Base-by-base conservation (phyloP, 257 asterid species). In the Solanum sitiens region DNA sequence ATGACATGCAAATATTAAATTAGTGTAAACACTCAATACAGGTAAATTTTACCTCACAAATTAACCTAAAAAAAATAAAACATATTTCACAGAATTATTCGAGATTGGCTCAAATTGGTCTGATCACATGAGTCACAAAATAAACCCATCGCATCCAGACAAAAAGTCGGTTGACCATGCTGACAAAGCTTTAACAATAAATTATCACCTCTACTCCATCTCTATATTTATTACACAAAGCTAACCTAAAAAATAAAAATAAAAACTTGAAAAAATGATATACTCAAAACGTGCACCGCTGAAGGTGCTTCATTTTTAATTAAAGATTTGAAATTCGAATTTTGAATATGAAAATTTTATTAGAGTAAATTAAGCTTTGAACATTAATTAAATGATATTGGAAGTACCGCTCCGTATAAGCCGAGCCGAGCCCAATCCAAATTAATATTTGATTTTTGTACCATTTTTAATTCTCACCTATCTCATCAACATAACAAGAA, bases 321-420 rank as follows among this genome's bases (percentile, higher is more conserved):
- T 5, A 4, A 3, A 53, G 10, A 3, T 53, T 0, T 53, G 1
- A 4, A 56, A 1, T 56, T 56, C 0, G 8, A 56, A 0, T 20
- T 7, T 0, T 20, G 2, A 56, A 56, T 56, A 56, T 56, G 0
- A 56, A 56, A 53, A 16, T 0, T 2, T 9, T 56, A 0, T 56
- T 56, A 0, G 0, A 56, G 11, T 56, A 3, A 0, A 56, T 18
- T 7, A n/a, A 56, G n/a, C n/a, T 56, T 0, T 2, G 21, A 18
- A 18, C 18, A 53, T 53, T 0, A 0, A 53, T 53, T 53, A 6
- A 18, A 53, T 18, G 10, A 53, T 7, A 10, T 53, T 18, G 11
- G 0, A 53, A 53, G 2, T 6, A 27, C 30, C 30, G 30, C 30
- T 27, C 30, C 30, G 30, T 27, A 27, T 27, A 27, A 40, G 10